A percentile compares a stretch with the other conserved stretches of the same genome.
Evolutionary conservation across 768 basidiomycete species (phyloP).

Genomic region (Gloeostereum incarnatum): DNA sequence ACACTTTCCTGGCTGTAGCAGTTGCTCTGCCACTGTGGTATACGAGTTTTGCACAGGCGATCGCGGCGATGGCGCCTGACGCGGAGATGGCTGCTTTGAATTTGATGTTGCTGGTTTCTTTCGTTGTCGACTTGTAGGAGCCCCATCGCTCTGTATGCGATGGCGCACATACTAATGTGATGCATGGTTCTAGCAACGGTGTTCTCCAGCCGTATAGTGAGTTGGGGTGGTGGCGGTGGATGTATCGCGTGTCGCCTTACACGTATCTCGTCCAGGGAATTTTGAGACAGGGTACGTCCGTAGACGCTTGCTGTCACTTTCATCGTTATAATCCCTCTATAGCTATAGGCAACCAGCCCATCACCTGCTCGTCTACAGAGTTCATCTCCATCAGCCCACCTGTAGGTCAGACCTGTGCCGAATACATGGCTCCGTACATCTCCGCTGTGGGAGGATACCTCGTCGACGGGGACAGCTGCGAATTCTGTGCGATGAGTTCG

Average conservation of each 20-base stretch:
- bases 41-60: constrained; percentile 50
- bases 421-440: constrained; percentile 45
- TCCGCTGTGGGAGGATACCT: constrained; percentile 44
- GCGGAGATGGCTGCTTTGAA: constrained; percentile 50
- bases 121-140: constrained; percentile 54
- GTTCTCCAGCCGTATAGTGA: constrained; percentile 55
- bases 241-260: constrained; percentile 49
- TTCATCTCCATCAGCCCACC: constrained; percentile 44
- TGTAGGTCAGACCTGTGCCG: constrained; percentile 37
- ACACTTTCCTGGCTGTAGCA: constrained; percentile 46
- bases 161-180: not conserved
- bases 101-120: constrained; percentile 50
- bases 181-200: constrained; percentile 33
- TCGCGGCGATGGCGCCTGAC: constrained; percentile 51
- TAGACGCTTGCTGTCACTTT: not conserved
- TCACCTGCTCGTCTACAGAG: constrained; percentile 45
- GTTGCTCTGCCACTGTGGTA: constrained; percentile 52
- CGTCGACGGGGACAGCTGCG: too few relatives aligned
- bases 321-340: not conserved
- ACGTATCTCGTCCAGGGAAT: constrained; percentile 47
- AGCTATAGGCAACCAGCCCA: constrained; percentile 31
- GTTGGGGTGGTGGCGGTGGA: constrained; percentile 67
- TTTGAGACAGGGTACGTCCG: constrained; percentile 18
- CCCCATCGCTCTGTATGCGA: not conserved
- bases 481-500: too few relatives aligned